Percentiles rank a stretch among this genome's conserved stretches.
Conservation (phyloP, 2,329 filamentous ascomycete species). For the Clarireedia hainanense region DNA sequence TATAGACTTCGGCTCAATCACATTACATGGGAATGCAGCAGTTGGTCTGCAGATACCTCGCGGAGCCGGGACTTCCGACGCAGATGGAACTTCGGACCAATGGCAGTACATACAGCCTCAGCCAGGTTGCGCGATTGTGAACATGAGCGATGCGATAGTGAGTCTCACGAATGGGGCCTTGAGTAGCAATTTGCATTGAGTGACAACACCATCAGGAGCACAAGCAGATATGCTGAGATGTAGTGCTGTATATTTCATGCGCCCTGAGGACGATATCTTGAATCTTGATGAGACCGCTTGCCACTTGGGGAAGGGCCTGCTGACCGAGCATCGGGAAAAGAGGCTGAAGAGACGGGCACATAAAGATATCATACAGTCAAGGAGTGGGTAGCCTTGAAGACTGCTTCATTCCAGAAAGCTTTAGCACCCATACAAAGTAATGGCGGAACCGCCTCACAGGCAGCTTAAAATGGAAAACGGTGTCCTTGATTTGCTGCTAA, state of each 20-base stretch:
- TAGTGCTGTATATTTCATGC: slow-evolving; percentile 44
- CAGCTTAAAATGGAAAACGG: not conserved
- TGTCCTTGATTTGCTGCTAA: too few relatives aligned
- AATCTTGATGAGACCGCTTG: slow-evolving; percentile 32
- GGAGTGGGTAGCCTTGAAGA: not conserved
- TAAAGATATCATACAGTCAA: not conserved
- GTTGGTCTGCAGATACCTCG: slow-evolving; percentile 47
- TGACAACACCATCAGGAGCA: slow-evolving; percentile 39
- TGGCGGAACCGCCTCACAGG: not conserved
- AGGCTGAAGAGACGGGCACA: not conserved
- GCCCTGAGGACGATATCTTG: slow-evolving; percentile 40
- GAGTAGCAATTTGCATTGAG: slow-evolving; percentile 39
- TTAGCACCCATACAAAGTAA: not conserved
- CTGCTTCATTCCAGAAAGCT: not conserved
- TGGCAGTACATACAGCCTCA: slow-evolving; percentile 49
- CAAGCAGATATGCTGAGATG: slow-evolving; percentile 38
- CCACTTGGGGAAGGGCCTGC: not conserved
- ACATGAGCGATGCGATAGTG: slow-evolving; percentile 37
- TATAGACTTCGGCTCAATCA: slow-evolving; percentile 49
- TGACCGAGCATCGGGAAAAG: not conserved
- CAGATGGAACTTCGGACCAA: slow-evolving; percentile 18
- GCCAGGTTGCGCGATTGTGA: slow-evolving; percentile 37
- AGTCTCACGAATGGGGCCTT: slow-evolving; percentile 36
- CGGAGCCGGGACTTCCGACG: slow-evolving; percentile 9
- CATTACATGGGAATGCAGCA: slow-evolving; percentile 47